Base-by-base conservation (phyloP, 129 eudicot genomes). In the Rutidosis leptorrhynchoides region DNA sequence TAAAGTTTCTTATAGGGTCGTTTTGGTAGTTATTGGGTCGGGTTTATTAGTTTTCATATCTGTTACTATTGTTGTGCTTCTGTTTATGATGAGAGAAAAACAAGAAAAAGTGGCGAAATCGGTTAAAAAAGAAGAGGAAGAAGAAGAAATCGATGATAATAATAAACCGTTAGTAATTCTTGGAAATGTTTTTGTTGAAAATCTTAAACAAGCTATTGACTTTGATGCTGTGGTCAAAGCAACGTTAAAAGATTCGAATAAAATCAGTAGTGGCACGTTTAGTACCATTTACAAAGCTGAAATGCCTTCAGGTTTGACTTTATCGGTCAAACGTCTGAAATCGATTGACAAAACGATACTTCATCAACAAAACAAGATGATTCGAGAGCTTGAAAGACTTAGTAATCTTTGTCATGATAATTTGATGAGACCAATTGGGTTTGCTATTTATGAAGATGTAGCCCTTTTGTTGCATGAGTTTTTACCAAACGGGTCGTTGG, bases 71-170 rank as follows among this genome's bases (percentile, higher is more conserved):
- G 89, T 94, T 63, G 99, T 94, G 64, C 69, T 89, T 74, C 78
- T 94, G 48, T 94, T 94, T 67, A 89, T 89, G 99, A 79, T 89
- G 94, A 83, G 99, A 74, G 99, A 94, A 51, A 89, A 71, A 32
- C 97, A 89, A 73, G 99, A 94, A 71, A 89, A 82, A 33, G 79
- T 77, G 1, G 86, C 90, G 33, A 83, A 84, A 75, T 73, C 76
- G 4, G 83, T 76, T 5, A 84, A 73, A 71, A 73, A 75, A 7
- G 74, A 56, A 35, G 86, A 72, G 14, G 88, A 80, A 24, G 86
- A 72, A 16, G 88, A 80, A 24, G 85, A 64, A 64, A 68, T 58
- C 9, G 74, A 68, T 7, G 80, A 75, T 11, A 75, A 20, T 26
- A 77, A 74, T 65, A 78, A 73, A 46, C 97, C 97, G 23, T 79